These are phyloP conservation scores for Spinacia oleracea DNA, from an alignment of 179 eudicot genomes.

Conservation along the genomic window DNA sequence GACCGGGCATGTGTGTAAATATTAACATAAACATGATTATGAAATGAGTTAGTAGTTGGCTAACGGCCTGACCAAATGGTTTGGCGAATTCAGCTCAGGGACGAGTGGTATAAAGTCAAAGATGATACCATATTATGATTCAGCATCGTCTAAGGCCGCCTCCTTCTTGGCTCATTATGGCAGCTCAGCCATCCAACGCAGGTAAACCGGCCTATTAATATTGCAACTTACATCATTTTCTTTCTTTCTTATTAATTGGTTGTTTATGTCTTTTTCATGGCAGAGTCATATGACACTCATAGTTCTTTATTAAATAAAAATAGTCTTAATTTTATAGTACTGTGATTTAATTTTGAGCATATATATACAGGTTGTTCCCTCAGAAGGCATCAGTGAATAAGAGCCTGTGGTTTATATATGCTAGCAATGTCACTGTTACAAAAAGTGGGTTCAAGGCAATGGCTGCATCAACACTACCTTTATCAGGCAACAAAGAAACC, in stretches of 20 bases:
- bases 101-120: constrained; percentile 46
- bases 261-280: background rate
- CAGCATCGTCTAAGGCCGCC: constrained; percentile 30
- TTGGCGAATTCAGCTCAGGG: constrained; percentile 32
- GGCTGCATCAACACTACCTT: constrained; percentile 39
- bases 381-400: constrained; percentile 28
- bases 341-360: background rate
- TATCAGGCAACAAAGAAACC: constrained; percentile 23
- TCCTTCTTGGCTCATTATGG: constrained; percentile 35
- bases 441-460: constrained; percentile 46
- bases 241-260: background rate
- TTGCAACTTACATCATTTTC: background rate
- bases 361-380: constrained; percentile 36
- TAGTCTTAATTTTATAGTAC: too few relatives aligned
- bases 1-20: too few relatives aligned
- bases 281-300: background rate
- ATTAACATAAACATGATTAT: too few relatives aligned
- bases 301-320: too few relatives aligned
- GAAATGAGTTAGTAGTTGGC: too few relatives aligned
- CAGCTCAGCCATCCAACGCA: constrained; percentile 35
- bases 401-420: constrained; percentile 39
- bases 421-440: constrained; percentile 38
- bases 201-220: constrained; percentile 5
- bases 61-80: background rate
- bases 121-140: constrained; percentile 43